phyloP scores from a whole-genome alignment of 192 early-diverging fungal genomes.

The Coemansia sp. region DNA sequence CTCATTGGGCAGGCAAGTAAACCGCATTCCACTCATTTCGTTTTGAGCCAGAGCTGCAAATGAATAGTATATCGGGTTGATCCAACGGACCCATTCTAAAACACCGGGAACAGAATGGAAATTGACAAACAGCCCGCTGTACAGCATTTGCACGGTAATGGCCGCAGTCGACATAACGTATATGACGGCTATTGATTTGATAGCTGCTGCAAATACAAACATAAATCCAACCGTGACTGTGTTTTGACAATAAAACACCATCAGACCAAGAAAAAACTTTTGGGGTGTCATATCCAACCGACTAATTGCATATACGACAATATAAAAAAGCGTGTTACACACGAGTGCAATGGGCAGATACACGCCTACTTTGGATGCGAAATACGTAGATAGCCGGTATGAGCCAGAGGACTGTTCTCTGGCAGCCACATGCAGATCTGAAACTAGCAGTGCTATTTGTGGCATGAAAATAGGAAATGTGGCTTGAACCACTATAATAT shows the following conservation, averaged over 20 bases:
- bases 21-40: constrained; percentile 36
- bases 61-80: constrained; percentile 41
- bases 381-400: constrained; percentile 61
- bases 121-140: constrained; percentile 48
- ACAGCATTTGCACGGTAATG: constrained; percentile 39
- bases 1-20: constrained; percentile 16
- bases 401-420: constrained; percentile 59
- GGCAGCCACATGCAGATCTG: constrained; percentile 53
- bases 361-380: constrained; percentile 57
- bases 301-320: constrained; percentile 40
- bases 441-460: constrained; percentile 18
- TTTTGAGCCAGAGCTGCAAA: constrained; percentile 48
- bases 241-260: constrained; percentile 30
- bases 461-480: constrained; percentile 62
- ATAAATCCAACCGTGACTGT: constrained; percentile 42
- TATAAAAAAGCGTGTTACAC: constrained; percentile 27
- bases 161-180: constrained; percentile 39
- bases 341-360: constrained; percentile 43
- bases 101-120: constrained; percentile 35
- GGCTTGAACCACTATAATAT: constrained; percentile 50
- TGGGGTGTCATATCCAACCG: constrained; percentile 22
- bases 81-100: constrained; percentile 48
- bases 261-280: constrained; percentile 42
- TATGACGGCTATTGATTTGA: constrained; percentile 33
- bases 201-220: constrained; percentile 35